Evolutionary conservation across 108 stramenopile genomes (phyloP).

Genomic region (Cyclotella cryptica): DNA sequence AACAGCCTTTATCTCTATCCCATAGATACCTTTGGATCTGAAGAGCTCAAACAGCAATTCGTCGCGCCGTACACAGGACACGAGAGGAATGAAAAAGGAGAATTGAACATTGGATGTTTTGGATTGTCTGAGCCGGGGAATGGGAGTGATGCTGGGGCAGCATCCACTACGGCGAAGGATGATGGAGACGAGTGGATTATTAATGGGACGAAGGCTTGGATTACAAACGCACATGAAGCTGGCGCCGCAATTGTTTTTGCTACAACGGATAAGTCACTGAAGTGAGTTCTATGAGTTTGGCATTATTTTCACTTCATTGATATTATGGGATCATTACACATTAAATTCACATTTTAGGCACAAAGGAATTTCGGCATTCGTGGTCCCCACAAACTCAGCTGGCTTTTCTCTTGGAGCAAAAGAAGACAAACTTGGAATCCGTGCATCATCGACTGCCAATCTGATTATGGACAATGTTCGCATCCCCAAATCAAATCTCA

Average conservation of each 20-base stretch:
- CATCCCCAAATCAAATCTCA: slow-evolving; percentile 77
- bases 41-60: slow-evolving; percentile 85
- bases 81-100: slow-evolving; percentile 48
- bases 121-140: slow-evolving; percentile 93
- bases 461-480: slow-evolving; percentile 95
- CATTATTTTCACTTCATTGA: neutral
- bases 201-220: slow-evolving; percentile 99
- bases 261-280: slow-evolving; percentile 95
- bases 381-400: slow-evolving; percentile 82
- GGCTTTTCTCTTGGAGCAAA: slow-evolving; percentile 96
- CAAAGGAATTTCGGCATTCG: slow-evolving; percentile 94
- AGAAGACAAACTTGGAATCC: slow-evolving; percentile 98
- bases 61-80: slow-evolving; percentile 74
- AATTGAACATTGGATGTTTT: slow-evolving; percentile 84
- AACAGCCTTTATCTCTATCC: slow-evolving; percentile 95
- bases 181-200: slow-evolving; percentile 93
- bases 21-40: slow-evolving; percentile 90
- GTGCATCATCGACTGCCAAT: slow-evolving; percentile 94
- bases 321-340: neutral
- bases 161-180: slow-evolving; percentile 88
- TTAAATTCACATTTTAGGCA: slow-evolving; percentile 60
- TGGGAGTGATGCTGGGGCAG: slow-evolving; percentile 95
- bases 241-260: slow-evolving; percentile 95
- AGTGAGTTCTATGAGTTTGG: slow-evolving; percentile 67
- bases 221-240: slow-evolving; percentile 96